Base-by-base conservation (phyloP, 345 rosid species). In the Moringa oleifera region DNA sequence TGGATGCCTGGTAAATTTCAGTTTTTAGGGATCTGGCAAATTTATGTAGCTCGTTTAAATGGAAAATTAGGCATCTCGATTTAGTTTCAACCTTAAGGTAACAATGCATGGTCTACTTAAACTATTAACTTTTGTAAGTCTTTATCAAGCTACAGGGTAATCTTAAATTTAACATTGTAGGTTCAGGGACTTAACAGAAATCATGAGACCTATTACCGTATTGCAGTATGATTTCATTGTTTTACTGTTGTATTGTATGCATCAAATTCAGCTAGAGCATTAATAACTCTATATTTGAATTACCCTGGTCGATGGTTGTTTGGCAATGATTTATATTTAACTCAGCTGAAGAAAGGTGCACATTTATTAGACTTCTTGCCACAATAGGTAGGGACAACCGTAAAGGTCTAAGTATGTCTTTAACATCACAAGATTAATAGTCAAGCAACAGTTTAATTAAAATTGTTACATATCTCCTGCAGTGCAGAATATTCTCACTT, bases 281-380 rank as follows among this genome's bases (percentile, higher is more conserved):
- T 41, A 36, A 55, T n/a, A n/a, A n/a, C n/a, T n/a, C n/a, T n/a
- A n/a, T n/a, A n/a, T n/a, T n/a, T n/a, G n/a, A n/a, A n/a, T n/a
- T n/a, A n/a, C n/a, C n/a, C n/a, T 18, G 55, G 50, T 20, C 50
- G 22, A 59, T 64, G 51, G 31, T 65, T 25, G 0, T 49, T 23
- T 20, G 52, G 55, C 18, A 25, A 45, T 45, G 3, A 17, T 1
- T 25, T 58, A 20, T 23, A 25, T 20, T 33, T 64, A 46, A 57
- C 12, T 53, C 16, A 22, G 57, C 41, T 9, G 63, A 18, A 56
- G 8, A 55, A 20, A 18, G 50, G 22, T 41, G 17, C 6, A 15
- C 47, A 11, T 41, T 41, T 41, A 41, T 41, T 41, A 41, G 47
- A 7, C 5, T 9, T 7, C 13, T 41, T 41, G 47, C 47, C 6